Conservation (phyloP, 2,329 filamentous ascomycete genomes). For the Sporothrix protearum region DNA sequence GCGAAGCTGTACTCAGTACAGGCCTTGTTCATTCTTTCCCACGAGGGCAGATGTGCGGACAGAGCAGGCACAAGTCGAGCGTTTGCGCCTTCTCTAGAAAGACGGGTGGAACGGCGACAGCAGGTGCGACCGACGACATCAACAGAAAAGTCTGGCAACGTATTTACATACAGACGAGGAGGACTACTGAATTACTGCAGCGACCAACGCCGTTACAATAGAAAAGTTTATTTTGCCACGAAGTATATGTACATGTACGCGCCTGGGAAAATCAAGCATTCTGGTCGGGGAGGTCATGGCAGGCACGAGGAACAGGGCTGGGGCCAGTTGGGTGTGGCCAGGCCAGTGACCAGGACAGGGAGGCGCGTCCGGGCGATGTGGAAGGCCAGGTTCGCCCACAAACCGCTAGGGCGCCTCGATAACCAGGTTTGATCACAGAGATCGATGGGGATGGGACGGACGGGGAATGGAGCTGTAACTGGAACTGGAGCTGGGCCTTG, state of each 20-base stretch:
- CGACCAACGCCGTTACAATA: background rate
- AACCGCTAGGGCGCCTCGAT: constrained; percentile 8
- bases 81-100: background rate
- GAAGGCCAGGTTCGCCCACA: constrained; percentile 2
- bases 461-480: background rate
- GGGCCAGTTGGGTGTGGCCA: background rate
- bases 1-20: background rate
- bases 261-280: background rate
- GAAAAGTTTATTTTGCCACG: background rate
- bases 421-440: constrained; percentile 24
- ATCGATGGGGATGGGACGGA: constrained; percentile 20
- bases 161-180: background rate
- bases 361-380: background rate
- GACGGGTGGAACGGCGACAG: background rate
- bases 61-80: background rate
- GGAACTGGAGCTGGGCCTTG: background rate
- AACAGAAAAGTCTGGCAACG: background rate
- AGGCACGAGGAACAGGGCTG: background rate
- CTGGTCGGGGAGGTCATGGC: background rate
- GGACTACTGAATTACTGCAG: too few species aligned
- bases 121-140: background rate
- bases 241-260: too few species aligned
- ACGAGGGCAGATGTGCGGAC: background rate
- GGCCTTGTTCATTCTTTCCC: background rate
- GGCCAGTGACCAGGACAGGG: background rate